Percentiles rank a stretch among this genome's conserved stretches.
Evolutionary conservation across 1,284 basidiomycete genomes (phyloP).

Genomic region (Irpex sp.): DNA sequence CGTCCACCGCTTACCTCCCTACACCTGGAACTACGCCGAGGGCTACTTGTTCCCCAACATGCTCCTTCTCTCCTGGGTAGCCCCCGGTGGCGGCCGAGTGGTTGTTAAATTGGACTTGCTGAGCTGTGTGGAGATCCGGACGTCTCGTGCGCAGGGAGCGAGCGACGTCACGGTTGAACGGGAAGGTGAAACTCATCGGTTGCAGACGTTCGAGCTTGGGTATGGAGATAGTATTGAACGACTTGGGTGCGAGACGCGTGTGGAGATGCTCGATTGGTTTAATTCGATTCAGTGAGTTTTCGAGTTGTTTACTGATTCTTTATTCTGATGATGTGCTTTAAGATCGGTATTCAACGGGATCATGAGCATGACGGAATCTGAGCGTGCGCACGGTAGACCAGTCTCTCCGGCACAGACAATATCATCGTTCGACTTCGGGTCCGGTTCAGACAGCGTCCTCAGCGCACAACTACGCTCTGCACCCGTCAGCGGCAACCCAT

Average conservation of each 20-base stretch:
- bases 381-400: not conserved
- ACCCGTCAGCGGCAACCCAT: not conserved
- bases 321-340: not conserved
- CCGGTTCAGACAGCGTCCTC: not conserved
- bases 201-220: constrained; percentile 9
- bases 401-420: not conserved
- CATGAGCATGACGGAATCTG: not conserved
- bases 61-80: constrained; percentile 7
- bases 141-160: constrained; percentile 2
- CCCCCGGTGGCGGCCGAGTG: constrained; percentile 2
- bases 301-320: not conserved
- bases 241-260: constrained; percentile 6
- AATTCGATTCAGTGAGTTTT: constrained; percentile 10
- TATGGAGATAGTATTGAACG: constrained; percentile 11
- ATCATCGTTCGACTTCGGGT: not conserved
- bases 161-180: constrained; percentile 5
- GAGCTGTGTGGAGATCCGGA: constrained; percentile 9
- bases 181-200: not conserved
- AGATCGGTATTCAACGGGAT: constrained; percentile 11
- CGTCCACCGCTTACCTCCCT: constrained; percentile 8
- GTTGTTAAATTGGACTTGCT: constrained; percentile 9
- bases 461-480: not conserved
- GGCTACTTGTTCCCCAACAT: constrained; percentile 9
- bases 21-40: constrained; percentile 9
- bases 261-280: constrained; percentile 13